Percentiles rank a stretch among this genome's conserved stretches.
Conservation (phyloP, 352 stramenopile species). For the Phytophthora ohioensis region DNA sequence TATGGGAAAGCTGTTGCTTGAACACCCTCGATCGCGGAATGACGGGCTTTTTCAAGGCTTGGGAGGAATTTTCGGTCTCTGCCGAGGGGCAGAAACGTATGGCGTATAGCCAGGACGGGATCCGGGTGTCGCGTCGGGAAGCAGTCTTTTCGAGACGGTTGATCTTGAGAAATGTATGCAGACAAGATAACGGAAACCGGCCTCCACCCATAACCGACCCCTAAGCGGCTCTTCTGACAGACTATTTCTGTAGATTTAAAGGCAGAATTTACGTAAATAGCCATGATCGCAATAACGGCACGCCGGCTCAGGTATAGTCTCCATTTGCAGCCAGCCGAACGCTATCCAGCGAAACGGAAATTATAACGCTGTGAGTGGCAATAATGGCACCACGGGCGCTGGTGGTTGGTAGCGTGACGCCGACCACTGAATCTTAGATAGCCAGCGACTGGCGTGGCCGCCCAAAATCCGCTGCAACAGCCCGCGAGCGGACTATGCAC, state of each 20-base stretch:
- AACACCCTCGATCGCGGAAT: constrained; percentile 45
- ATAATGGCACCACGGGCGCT: too few relatives aligned
- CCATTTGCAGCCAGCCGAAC: background rate
- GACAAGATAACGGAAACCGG: constrained; percentile 8
- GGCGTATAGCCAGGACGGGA: constrained; percentile 3
- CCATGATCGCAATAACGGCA: constrained; percentile 9
- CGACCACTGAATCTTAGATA: constrained; percentile 4
- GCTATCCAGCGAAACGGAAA: constrained; percentile 13
- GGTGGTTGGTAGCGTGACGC: too few relatives aligned
- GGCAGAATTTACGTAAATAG: constrained; percentile 24
- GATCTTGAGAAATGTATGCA: background rate
- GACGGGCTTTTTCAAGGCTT: constrained; percentile 17
- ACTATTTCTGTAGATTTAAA: constrained; percentile 23
- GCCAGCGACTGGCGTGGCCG: constrained; percentile 22
- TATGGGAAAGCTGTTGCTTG: constrained; percentile 25
- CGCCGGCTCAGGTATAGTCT: background rate
- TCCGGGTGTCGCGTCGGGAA: constrained; percentile 21
- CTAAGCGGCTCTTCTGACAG: constrained; percentile 16
- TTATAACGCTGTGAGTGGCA: background rate
- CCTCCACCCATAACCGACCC: constrained; percentile 11
- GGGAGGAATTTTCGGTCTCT: constrained; percentile 33
- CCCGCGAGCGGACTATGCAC: constrained; percentile 23
- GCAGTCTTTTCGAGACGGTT: constrained; percentile 21
- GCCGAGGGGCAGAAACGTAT: constrained; percentile 30
- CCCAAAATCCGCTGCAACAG: constrained; percentile 19